Conservation (phyloP, 2,329 filamentous ascomycete genomes). For the Beauveria sp. region DNA sequence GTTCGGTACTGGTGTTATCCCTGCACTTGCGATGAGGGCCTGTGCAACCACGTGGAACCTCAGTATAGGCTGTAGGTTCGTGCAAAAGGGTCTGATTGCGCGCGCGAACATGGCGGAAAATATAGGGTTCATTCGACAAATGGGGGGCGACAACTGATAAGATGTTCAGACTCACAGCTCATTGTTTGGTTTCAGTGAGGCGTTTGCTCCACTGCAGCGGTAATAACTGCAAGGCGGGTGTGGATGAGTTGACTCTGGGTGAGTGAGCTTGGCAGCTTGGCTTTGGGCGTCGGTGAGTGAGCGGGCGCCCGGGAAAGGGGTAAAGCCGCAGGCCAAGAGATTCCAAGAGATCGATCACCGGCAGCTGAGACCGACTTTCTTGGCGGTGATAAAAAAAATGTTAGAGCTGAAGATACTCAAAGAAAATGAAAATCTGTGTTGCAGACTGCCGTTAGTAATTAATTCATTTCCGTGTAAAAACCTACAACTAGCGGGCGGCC, state of each 20-base stretch:
- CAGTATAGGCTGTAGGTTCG: background rate
- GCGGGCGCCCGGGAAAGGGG: background rate
- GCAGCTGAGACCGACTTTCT: background rate
- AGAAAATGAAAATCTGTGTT: background rate
- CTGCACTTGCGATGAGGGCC: no score
- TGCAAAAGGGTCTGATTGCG: background rate
- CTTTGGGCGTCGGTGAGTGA: background rate
- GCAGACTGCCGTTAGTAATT: background rate
- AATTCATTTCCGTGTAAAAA: background rate
- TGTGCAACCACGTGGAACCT: background rate
- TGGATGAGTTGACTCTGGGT: background rate
- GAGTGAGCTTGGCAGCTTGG: background rate
- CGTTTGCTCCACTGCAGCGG: background rate
- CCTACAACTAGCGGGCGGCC: background rate
- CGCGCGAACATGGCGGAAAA: background rate
- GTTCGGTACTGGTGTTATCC: background rate
- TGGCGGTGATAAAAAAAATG: background rate
- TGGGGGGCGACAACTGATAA: background rate
- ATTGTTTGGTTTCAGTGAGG: conserved; percentile 4
- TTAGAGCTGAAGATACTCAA: background rate
- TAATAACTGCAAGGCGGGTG: background rate
- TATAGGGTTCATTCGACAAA: background rate
- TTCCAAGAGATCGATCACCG: conserved; percentile 5
- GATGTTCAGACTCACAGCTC: conserved; percentile 5
- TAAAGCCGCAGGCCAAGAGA: background rate